Percentiles rank a stretch among this genome's conserved stretches.
Conservation (phyloP, 2,329 filamentous ascomycete species). For the Helicocarpus griseus region DNA sequence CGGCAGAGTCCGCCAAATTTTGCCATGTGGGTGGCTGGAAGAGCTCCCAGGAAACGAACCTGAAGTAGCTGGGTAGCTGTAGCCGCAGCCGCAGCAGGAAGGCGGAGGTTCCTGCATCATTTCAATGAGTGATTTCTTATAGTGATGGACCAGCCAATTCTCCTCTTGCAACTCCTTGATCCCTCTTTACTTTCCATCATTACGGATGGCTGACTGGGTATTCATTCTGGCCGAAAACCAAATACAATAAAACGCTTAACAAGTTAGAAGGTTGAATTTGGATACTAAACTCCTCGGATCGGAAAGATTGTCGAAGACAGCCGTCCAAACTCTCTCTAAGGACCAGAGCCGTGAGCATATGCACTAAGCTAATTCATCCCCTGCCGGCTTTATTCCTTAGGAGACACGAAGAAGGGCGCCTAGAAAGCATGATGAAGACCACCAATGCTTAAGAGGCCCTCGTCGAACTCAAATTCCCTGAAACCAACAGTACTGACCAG, state of each 20-base stretch:
- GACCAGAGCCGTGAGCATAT: no score
- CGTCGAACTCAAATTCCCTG: no score
- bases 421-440: no score
- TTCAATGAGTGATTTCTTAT: slow-evolving; percentile 13
- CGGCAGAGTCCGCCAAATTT: slow-evolving; percentile 27
- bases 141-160: neutral
- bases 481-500: no score
- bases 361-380: no score
- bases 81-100: slow-evolving; percentile 19
- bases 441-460: no score
- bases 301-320: no score
- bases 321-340: no score
- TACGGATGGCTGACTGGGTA: neutral
- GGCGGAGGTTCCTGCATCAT: slow-evolving; percentile 23
- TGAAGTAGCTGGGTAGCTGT: slow-evolving; percentile 20
- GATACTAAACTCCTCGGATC: neutral
- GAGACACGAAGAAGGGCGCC: no score
- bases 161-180: neutral
- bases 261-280: neutral
- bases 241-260: neutral
- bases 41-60: slow-evolving; percentile 34
- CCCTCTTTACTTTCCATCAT: neutral
- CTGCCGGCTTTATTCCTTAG: no score
- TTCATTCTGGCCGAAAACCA: neutral
- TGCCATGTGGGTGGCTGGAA: slow-evolving; percentile 37